Percentiles rank a stretch among this genome's conserved stretches.
These are phyloP conservation scores for Nothomitra cinnamomea DNA, from an alignment of 2,329 filamentous ascomycete species.

Conservation along the genomic window DNA sequence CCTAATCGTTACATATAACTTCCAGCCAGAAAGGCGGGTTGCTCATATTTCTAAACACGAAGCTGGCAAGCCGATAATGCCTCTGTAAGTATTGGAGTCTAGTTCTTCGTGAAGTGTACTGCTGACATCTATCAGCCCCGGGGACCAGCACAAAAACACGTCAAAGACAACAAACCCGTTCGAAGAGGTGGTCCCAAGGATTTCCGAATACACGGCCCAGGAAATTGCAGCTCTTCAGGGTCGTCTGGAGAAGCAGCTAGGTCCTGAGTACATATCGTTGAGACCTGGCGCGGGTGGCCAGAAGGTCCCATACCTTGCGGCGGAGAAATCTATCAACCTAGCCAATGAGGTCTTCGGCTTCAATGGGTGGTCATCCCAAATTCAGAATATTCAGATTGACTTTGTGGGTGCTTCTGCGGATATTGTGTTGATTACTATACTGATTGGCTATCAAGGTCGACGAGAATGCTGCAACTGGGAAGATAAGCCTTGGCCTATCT, in stretches of 20 bases:
- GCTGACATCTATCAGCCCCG: background rate
- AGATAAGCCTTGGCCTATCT: slow-evolving; percentile 70
- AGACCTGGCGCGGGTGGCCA: slow-evolving; percentile 67
- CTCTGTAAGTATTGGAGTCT: background rate
- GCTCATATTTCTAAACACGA: no score
- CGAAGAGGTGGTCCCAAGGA: slow-evolving; percentile 48
- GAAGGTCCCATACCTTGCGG: slow-evolving; percentile 86
- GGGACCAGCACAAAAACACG: slow-evolving; percentile 10
- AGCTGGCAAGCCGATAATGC: background rate
- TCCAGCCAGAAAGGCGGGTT: no score
- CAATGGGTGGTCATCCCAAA: slow-evolving; percentile 94
- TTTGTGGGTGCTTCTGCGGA: slow-evolving; percentile 37
- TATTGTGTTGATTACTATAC: no score
- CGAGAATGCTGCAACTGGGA: slow-evolving; percentile 60
- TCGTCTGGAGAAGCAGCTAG: slow-evolving; percentile 80
- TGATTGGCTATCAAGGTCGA: slow-evolving; percentile 43
- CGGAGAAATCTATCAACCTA: slow-evolving; percentile 88
- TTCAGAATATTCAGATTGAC: slow-evolving; percentile 86
- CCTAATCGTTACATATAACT: no score
- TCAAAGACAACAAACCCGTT: slow-evolving; percentile 53
- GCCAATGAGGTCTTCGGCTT: slow-evolving; percentile 94
- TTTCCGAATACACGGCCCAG: slow-evolving; percentile 71
- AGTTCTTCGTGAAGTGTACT: background rate
- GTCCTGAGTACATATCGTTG: slow-evolving; percentile 87
- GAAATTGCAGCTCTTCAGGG: slow-evolving; percentile 79